Conservation (phyloP, 2,329 filamentous ascomycete species). For the Pyrenochaeta sp. region DNA sequence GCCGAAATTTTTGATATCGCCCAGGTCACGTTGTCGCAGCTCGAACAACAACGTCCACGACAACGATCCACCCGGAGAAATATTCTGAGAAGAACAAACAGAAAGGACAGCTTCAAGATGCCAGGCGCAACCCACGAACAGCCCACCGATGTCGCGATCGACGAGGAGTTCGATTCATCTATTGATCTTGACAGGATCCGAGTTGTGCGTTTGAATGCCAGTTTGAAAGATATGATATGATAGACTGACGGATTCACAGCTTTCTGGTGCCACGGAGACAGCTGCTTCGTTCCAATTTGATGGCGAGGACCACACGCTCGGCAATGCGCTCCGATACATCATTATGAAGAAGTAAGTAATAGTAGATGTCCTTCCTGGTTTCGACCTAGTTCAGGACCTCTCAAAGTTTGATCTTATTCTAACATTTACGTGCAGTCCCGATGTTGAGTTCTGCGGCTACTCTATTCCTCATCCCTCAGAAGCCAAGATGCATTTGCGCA, state of each 20-base stretch:
- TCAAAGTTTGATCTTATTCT: no score
- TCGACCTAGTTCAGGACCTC: no score
- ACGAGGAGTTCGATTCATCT: conserved; percentile 41
- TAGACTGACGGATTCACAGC: conserved; percentile 58
- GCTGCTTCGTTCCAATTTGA: conserved; percentile 95
- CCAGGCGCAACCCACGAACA: conserved; percentile 29
- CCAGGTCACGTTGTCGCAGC: conserved; percentile 30
- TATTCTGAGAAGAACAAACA: neutral
- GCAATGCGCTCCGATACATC: conserved; percentile 91
- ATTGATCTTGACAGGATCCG: conserved; percentile 54
- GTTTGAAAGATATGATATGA: neutral
- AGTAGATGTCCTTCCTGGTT: neutral
- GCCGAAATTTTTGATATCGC: conserved; percentile 36
- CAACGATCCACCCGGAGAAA: neutral
- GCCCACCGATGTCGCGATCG: conserved; percentile 28
- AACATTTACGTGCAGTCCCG: no score
- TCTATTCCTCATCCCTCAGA: conserved; percentile 97
- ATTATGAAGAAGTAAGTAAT: conserved; percentile 94
- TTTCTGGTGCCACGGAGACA: conserved; percentile 82
- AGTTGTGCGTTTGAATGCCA: conserved; percentile 50
- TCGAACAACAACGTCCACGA: conserved; percentile 4
- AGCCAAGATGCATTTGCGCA: conserved; percentile 93
- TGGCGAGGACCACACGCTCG: conserved; percentile 92
- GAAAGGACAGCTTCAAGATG: conserved; percentile 24
- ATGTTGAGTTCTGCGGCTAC: conserved; percentile 98